These are phyloP conservation scores for Monsonia emarginata DNA, from an alignment of 441 rosid genomes.

Conservation along the genomic window DNA sequence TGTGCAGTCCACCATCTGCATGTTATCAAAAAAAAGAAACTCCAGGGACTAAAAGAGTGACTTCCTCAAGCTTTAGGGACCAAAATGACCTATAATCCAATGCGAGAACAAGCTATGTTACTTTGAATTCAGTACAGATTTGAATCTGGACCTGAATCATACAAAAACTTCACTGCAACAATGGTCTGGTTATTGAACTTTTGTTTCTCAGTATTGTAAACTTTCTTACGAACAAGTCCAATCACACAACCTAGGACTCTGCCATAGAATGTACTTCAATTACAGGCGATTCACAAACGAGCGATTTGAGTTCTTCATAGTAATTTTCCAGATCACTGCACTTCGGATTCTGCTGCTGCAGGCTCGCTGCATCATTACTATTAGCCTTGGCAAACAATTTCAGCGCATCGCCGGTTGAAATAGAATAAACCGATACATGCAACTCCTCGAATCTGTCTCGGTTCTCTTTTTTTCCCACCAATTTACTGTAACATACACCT, in stretches of 20 bases:
- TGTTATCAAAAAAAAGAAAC: too few species aligned
- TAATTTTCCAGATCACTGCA: slow-evolving; percentile 27
- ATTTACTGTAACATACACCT: too few species aligned
- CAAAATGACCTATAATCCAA: too few species aligned
- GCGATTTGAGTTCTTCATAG: slow-evolving; percentile 37
- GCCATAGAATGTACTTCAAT: slow-evolving; percentile 22
- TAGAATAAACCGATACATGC: slow-evolving; percentile 33
- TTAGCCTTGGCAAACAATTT: slow-evolving; percentile 33
- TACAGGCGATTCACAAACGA: slow-evolving; percentile 41
- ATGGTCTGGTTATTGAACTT: background rate
- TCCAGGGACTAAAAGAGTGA: too few species aligned
- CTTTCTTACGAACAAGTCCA: background rate
- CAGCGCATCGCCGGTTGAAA: slow-evolving; percentile 49
- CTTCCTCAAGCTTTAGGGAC: too few species aligned
- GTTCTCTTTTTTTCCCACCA: slow-evolving; percentile 39
- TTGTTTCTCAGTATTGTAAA: background rate
- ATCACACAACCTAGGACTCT: background rate
- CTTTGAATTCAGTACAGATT: too few species aligned
- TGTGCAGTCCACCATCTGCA: too few species aligned
- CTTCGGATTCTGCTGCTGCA: slow-evolving; percentile 18
- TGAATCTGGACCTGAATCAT: too few species aligned
- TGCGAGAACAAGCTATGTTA: too few species aligned
- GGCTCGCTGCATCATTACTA: slow-evolving; percentile 11
- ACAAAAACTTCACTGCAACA: too few species aligned
- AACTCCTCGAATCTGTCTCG: slow-evolving; percentile 31